Percentiles rank a stretch among this genome's conserved stretches.
Evolutionary conservation across 2,329 filamentous ascomycete genomes (phyloP).

Genomic region (Aspergillus tamarii): DNA sequence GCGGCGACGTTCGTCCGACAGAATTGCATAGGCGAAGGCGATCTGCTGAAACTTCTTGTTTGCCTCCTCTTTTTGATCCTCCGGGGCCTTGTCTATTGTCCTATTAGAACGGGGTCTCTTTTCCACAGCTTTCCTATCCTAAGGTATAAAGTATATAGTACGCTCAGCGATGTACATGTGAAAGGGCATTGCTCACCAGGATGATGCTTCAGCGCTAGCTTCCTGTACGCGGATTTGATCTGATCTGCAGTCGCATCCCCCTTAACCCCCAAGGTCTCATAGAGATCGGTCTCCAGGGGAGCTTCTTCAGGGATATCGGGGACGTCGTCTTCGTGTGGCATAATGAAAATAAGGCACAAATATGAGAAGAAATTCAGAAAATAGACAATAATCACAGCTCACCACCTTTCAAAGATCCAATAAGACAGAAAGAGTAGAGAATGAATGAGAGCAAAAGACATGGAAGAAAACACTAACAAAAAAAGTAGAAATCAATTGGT

Average conservation of each 20-base stretch:
- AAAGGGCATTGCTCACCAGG: conserved; percentile 61
- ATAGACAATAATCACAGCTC: neutral
- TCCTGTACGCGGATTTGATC: conserved; percentile 89
- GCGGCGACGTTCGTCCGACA: conserved; percentile 79
- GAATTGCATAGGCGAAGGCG: conserved; percentile 90
- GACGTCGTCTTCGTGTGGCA: conserved; percentile 10
- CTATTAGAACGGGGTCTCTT: neutral
- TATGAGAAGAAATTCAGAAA: neutral
- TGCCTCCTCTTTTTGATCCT: conserved; percentile 70
- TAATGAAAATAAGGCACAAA: neutral
- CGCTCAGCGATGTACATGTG: neutral
- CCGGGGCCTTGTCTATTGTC: conserved; percentile 71
- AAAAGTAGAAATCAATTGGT: neutral
- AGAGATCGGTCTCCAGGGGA: conserved; percentile 59
- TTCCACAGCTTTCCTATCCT: neutral
- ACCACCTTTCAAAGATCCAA: neutral
- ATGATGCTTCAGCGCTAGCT: conserved; percentile 84
- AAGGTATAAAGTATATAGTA: neutral
- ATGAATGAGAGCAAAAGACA: neutral
- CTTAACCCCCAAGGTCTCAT: conserved; percentile 74
- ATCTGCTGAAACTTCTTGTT: conserved; percentile 85
- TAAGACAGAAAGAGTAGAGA: neutral
- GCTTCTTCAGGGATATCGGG: conserved; percentile 18
- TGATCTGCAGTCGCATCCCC: conserved; percentile 73
- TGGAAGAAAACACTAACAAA: neutral